Evolutionary conservation across 2,329 filamentous ascomycete genomes (phyloP).

Genomic region (Penicillium vulpinum): DNA sequence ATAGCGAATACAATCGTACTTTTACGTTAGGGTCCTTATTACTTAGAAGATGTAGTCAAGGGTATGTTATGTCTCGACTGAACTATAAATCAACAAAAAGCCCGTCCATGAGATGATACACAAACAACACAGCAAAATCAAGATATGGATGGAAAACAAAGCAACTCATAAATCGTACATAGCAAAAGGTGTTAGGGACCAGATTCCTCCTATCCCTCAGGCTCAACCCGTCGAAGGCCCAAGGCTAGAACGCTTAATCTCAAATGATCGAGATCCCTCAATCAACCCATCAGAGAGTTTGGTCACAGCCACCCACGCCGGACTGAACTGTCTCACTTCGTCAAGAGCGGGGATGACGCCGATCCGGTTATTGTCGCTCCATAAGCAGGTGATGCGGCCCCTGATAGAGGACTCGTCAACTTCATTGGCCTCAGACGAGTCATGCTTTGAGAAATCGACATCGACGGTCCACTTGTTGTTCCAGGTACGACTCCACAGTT

Average conservation of each 20-base stretch:
- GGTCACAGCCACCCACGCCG: slow-evolving; percentile 74
- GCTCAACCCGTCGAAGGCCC: not conserved
- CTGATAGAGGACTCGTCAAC: slow-evolving; percentile 46
- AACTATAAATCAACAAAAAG: not conserved
- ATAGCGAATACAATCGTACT: too few relatives aligned
- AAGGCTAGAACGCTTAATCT: slow-evolving; percentile 33
- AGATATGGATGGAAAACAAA: not conserved
- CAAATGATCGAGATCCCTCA: slow-evolving; percentile 72
- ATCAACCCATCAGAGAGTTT: slow-evolving; percentile 78
- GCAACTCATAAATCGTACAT: slow-evolving; percentile 8
- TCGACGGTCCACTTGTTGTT: slow-evolving; percentile 73
- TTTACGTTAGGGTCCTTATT: not conserved
- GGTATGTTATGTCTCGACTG: not conserved
- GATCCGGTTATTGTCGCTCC: slow-evolving; percentile 77
- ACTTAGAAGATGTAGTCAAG: not conserved
- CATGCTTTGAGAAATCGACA: slow-evolving; percentile 53
- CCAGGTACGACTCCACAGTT: slow-evolving; percentile 83
- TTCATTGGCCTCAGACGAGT: slow-evolving; percentile 33
- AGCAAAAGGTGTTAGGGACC: not conserved
- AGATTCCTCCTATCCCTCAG: not conserved
- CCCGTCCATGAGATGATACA: not conserved
- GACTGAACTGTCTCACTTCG: slow-evolving; percentile 73
- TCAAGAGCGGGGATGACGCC: slow-evolving; percentile 79
- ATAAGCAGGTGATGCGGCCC: slow-evolving; percentile 74
- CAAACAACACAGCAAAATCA: not conserved